Percentiles rank a stretch among this genome's conserved stretches.
Conservation (phyloP, 768 basidiomycete genomes). For the Suillus sp. region DNA sequence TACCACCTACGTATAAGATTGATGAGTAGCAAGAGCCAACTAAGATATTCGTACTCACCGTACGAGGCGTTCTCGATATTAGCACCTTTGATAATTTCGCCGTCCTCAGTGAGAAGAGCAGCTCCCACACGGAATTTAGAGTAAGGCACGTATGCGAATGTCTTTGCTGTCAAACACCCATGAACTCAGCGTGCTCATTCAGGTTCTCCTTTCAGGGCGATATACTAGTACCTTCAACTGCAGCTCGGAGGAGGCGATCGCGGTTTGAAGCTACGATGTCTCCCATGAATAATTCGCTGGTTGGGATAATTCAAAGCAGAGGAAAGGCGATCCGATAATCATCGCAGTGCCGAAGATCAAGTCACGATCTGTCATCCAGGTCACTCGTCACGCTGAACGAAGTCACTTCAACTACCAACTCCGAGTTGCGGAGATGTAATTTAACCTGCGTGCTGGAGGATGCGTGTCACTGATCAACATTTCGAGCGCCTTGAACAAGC, state of each 20-base stretch:
- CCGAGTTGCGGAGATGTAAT: no score
- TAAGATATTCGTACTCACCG: slow-evolving; percentile 49
- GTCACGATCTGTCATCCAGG: no score
- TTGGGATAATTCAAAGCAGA: not conserved
- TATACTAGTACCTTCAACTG: slow-evolving; percentile 53
- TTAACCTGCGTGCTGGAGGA: no score
- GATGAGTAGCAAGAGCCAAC: not conserved
- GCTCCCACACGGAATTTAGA: slow-evolving; percentile 94
- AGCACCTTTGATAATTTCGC: slow-evolving; percentile 77
- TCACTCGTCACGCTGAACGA: no score
- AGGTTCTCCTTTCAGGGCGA: not conserved
- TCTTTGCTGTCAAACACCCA: slow-evolving; percentile 50
- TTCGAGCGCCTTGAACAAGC: no score
- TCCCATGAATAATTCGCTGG: slow-evolving; percentile 10
- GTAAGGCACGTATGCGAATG: slow-evolving; percentile 79
- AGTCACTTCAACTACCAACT: no score
- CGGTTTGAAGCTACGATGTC: slow-evolving; percentile 46
- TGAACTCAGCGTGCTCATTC: slow-evolving; percentile 13
- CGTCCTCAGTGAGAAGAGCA: slow-evolving; percentile 70
- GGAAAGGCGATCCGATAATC: not conserved
- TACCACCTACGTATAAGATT: slow-evolving; percentile 56
- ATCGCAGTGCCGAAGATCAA: no score
- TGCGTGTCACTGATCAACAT: no score
- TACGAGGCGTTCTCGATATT: slow-evolving; percentile 96
- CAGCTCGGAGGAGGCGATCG: slow-evolving; percentile 53